Base-by-base conservation (phyloP, 176 grass and related monocot species). In the Ampelocalamus luodianensis region DNA sequence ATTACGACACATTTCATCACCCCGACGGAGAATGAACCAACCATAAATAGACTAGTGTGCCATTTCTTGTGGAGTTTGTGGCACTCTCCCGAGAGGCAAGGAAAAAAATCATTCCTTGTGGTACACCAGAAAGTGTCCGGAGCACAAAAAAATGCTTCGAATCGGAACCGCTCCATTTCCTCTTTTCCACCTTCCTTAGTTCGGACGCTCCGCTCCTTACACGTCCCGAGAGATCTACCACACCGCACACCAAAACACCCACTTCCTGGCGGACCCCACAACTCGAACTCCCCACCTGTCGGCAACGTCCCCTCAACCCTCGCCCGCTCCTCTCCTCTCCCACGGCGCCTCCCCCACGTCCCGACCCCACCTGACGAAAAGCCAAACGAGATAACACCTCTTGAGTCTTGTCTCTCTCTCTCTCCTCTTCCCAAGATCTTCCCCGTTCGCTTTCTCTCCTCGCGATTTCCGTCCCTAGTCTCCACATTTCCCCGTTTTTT, bases 381-480 rank as follows among this genome's bases (percentile, higher is more conserved):
- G 6, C 17, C 34, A 65, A 78, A 11, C 14, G 3, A 72, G 49
- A 5, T 16, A 36, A 38, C 37, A 38, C 37, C 39, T n/a, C 32
- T 34, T 34, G 32, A n/a, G n/a, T n/a, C n/a, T n/a, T n/a, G n/a
- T n/a, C n/a, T 29, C 29, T 17, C 40, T 46, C 5, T 89, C 10
- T 48, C 3, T 32, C 22, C 24, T 48, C 3, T n/a, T 15, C 24
- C 17, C 29, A 14, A 85, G 44, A 77, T 72, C 55, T 63, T 63
- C 78, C 22, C 8, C 18, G 8, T 14, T 84, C 74, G 66, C 74
- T 63, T 36, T 24, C 79, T 37, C 10, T 29, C 61, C 82, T 89
- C 82, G 50, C 68, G 42, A 40, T 85, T 85, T 79, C 88, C 83
- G 78, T 24, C 59, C 16, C 72, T 46, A 55, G 83, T 88, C 66